Base-by-base conservation (phyloP, 2,329 filamentous ascomycete species). In the Epichloe sp. region DNA sequence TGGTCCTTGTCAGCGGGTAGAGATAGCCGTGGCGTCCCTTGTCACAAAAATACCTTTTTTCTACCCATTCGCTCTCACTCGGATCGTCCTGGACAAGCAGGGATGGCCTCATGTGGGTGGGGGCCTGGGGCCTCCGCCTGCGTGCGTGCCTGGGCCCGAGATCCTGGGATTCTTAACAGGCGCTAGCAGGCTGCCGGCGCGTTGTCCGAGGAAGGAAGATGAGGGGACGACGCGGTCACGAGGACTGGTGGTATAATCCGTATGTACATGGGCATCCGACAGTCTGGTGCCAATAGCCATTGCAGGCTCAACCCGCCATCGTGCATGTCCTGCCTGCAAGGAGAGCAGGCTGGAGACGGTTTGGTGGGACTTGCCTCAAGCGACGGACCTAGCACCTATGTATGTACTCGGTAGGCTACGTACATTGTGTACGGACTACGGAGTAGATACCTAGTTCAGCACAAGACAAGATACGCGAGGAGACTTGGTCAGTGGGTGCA, bases 231-330 rank as follows among this genome's bases (percentile, higher is more conserved):
- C 26, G 7, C 5, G n/a, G 40, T 3, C 1, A 31, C 26, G 7
- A 11, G n/a, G 40, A 42, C 40, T 42, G n/a, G 21, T 38, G 19
- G 3, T 21, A 21, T 21, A 21, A 21, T 21, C 3, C 19, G 19
- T 19, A 31, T n/a, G 36, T 21, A 44, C 47, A 48, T 44, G 47
- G 41, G 57, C 50, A 55, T 52, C 56, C 56, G 54, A 57, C 56
- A 56, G 48, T 50, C 38, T 52, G 56, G 56, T 53, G 53, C 53
- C 53, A 53, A 52, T 53, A 19, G 31, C 37, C 35, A n/a, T 48
- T 55, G 53, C 53, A 55, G 52, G 23, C 34, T 21, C 53, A 49
- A 42, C 46, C 40, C 41, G 43, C 49, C 26, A 11, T 46, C 23
- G 19, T 50, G 49, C 49, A 46, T 50, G 15, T 26, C 23, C 49